Evolutionary conservation across 805 yeast species (phyloP), one percentile per base, ranked within the genome.

Genomic region (Saccharomycopsis fermentans): DNA sequence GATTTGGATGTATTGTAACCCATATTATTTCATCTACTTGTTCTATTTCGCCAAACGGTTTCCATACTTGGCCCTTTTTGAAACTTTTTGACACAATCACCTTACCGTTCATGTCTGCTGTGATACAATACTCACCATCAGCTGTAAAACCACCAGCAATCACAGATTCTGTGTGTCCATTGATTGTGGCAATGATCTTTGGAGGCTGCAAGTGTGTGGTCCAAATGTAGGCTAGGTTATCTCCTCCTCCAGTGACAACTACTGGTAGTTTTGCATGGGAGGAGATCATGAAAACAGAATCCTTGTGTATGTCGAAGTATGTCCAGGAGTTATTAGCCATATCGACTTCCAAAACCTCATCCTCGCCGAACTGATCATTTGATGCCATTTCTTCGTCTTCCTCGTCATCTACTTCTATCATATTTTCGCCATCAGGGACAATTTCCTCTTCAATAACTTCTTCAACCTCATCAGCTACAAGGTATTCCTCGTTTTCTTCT

Each of bases 31-130:
- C 99, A 65, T 88, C 96, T 51, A 87, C 90, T 70, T 91, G 97
- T 67, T 87, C 90, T 59, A 90, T 73, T 60, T 83, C 82, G 29
- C 82, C 86, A 62, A 80, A 74, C 65, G 79, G 73, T 62, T 75
- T 77, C 98, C 98, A 92, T 26, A 57, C 54, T 69, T 91, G 90
- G 32, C 96, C 97, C 52, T 86, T 85, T 65, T 85, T 84, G 52
- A 78, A 70, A 6, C 91, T 74, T 68, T 82, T 81, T 74, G 84
- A 87, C 16, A 90, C 81, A 65, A 87, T 77, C 34, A 92, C 77
- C 65, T 82, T 82, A 57, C 99, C 98, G 57, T 83, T 83, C 99
- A 94, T 94, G 72, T 95, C 99, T 43, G 92, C 98, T 5, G 97
- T 86, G 12, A 94, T 78, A 50, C 88, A 75, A 66, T 76, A 90